These are phyloP conservation scores for Cyberlindnera petersonii DNA, from an alignment of 805 yeast genomes.

Conservation along the genomic window DNA sequence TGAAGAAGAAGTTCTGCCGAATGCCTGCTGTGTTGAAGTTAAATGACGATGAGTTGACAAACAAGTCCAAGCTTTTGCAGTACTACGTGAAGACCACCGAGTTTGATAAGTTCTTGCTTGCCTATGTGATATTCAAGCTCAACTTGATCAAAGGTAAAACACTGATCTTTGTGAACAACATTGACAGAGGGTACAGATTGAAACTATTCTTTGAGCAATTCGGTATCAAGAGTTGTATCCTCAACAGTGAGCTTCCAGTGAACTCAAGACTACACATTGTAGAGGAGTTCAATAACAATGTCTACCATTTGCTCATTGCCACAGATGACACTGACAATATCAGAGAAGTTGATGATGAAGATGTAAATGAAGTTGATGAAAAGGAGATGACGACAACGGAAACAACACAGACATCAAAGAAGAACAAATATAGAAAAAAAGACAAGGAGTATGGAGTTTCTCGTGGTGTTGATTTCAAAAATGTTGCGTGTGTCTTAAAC, in stretches of 20 bases:
- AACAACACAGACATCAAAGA: conserved; percentile 2
- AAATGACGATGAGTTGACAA: conserved; percentile 59
- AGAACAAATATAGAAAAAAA: conserved; percentile 34
- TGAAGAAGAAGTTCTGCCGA: conserved; percentile 77
- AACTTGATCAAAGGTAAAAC: conserved; percentile 88
- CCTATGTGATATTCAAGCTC: conserved; percentile 89
- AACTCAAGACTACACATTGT: conserved; percentile 93
- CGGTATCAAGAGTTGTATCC: conserved; percentile 82
- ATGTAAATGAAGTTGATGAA: conserved; percentile 26
- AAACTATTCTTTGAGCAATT: conserved; percentile 91
- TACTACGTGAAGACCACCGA: conserved; percentile 84
- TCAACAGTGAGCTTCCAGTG: conserved; percentile 89
- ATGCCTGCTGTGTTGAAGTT: conserved; percentile 77
- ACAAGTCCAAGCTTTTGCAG: conserved; percentile 63
- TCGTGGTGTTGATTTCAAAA: conserved; percentile 93
- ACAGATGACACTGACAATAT: conserved; percentile 81
- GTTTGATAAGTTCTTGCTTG: conserved; percentile 84
- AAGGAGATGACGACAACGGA: conserved; percentile 14
- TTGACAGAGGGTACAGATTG: conserved; percentile 92
- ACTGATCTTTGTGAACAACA: conserved; percentile 83
- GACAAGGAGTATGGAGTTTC: conserved; percentile 90
- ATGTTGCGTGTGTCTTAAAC: conserved; percentile 94
- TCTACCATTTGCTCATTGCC: conserved; percentile 83
- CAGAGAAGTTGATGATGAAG: conserved; percentile 46
- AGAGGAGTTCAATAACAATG: conserved; percentile 89